These are phyloP conservation scores for Alternaria longipes DNA, from an alignment of 2,329 filamentous ascomycete genomes.

Conservation along the genomic window DNA sequence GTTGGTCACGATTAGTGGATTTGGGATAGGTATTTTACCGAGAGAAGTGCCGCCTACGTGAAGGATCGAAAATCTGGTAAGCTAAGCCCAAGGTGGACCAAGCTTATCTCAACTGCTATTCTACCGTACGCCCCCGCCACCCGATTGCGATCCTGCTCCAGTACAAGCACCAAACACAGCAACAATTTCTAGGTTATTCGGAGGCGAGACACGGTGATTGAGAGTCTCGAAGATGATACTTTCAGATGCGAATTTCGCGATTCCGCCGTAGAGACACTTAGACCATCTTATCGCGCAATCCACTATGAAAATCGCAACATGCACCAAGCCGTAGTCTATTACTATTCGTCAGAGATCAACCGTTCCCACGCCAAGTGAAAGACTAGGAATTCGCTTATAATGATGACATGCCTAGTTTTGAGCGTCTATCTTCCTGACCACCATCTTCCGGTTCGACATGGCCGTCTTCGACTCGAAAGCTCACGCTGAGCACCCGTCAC, in stretches of 20 bases:
- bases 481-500: conserved; percentile 24
- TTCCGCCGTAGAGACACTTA: not conserved
- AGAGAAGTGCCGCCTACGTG: conserved; percentile 8
- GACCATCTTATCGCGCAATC: conserved; percentile 22
- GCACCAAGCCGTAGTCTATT: conserved; percentile 12
- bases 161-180: not conserved
- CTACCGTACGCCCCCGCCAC: conserved; percentile 8
- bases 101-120: conserved; percentile 8
- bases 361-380: conserved; percentile 24
- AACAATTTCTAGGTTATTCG: not conserved
- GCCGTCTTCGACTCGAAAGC: conserved; percentile 34
- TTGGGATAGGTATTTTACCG: not conserved
- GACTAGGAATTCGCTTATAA: conserved; percentile 19
- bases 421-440: not conserved
- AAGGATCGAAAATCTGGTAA: not conserved
- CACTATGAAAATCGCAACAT: conserved; percentile 22
- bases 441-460: conserved; percentile 22
- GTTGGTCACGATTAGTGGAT: not conserved
- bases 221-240: not conserved
- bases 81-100: conserved; percentile 3
- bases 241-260: not conserved
- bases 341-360: conserved; percentile 6
- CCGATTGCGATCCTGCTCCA: conserved; percentile 2
- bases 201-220: not conserved
- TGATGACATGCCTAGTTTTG: conserved; percentile 3